Percentiles rank a stretch among this genome's conserved stretches.
Evolutionary conservation across 73 alveolate species (phyloP).

Genomic region (Effrenium voratum): DNA sequence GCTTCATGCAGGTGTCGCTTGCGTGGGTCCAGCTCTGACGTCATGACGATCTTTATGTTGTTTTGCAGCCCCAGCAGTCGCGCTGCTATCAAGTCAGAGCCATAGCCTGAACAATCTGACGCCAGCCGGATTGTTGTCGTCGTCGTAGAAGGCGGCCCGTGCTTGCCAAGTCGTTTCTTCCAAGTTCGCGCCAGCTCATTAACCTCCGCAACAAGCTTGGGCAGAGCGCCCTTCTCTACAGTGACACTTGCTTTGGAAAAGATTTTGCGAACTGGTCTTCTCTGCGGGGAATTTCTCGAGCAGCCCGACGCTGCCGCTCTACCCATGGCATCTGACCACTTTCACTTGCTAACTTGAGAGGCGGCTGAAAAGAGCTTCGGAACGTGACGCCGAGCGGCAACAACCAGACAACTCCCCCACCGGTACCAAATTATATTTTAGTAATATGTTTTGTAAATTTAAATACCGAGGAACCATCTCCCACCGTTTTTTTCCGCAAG

Average conservation of each 20-base stretch:
- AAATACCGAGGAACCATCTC: background rate
- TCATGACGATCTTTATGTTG: background rate
- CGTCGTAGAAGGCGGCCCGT: background rate
- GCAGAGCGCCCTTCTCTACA: background rate
- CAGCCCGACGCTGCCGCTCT: background rate
- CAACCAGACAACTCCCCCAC: background rate
- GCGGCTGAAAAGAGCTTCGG: background rate
- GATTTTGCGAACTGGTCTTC: too few relatives aligned
- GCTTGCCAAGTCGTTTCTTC: background rate
- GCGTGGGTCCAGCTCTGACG: background rate
- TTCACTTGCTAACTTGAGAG: background rate
- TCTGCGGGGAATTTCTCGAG: background rate
- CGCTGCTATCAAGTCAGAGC: background rate
- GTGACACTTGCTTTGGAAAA: background rate
- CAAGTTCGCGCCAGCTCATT: background rate
- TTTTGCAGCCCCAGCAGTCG: background rate
- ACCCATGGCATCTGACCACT: background rate
- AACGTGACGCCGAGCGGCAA: background rate
- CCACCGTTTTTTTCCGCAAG: background rate
- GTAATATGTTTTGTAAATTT: background rate
- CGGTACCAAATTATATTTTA: too few relatives aligned
- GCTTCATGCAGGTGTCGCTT: background rate
- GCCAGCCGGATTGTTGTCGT: background rate
- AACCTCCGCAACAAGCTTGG: background rate
- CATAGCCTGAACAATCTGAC: constrained; percentile 6